A percentile compares a stretch with the other conserved stretches of the same genome.
Evolutionary conservation across 768 basidiomycete genomes (phyloP).

Genomic region (Pleurotus cornucopiae): DNA sequence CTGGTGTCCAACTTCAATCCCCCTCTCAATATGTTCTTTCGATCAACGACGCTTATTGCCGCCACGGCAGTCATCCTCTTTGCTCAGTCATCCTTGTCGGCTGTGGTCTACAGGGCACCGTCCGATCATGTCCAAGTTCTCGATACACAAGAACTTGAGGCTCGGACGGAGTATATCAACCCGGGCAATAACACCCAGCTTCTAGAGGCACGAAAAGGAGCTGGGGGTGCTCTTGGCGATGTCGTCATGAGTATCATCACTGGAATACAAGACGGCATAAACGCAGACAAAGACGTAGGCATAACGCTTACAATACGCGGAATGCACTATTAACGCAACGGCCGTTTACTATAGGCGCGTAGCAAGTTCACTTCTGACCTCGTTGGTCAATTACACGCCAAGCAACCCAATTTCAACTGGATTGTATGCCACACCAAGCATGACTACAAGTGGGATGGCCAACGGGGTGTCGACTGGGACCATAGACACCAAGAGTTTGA

Average conservation of each 20-base stretch:
- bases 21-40: neutral
- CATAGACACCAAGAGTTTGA: slow-evolving; percentile 12
- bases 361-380: slow-evolving; percentile 8
- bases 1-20: neutral
- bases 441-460: slow-evolving; percentile 11
- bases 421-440: slow-evolving; percentile 13
- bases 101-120: neutral
- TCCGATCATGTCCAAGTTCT: neutral
- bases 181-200: too few species aligned
- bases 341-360: slow-evolving; percentile 1
- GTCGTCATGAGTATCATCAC: neutral
- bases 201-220: too few species aligned
- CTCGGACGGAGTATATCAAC: neutral
- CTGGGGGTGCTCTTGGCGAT: neutral
- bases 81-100: neutral
- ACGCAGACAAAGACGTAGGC: neutral
- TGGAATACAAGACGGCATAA: neutral
- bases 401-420: slow-evolving; percentile 12
- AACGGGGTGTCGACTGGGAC: slow-evolving; percentile 11
- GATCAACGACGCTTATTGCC: neutral
- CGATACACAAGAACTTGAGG: neutral
- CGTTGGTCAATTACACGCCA: neutral
- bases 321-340: neutral
- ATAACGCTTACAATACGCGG: too few species aligned
- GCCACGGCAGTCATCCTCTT: neutral